These are phyloP conservation scores for Pilasporangium apinafurcum DNA, from an alignment of 352 stramenopile species.

Conservation along the genomic window DNA sequence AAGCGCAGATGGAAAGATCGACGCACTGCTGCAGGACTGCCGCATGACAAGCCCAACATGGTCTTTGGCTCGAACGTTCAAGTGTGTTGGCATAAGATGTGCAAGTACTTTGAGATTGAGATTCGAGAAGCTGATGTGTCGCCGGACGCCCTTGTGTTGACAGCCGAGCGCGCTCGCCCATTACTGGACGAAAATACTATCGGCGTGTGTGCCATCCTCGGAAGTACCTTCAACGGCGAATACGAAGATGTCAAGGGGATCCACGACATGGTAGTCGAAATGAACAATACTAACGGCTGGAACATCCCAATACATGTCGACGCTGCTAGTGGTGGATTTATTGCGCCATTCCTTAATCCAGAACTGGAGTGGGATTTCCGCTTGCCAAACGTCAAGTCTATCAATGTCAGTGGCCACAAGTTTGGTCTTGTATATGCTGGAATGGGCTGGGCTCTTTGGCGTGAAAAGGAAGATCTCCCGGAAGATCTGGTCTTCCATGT, in stretches of 20 bases:
- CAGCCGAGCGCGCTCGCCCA: constrained; percentile 58
- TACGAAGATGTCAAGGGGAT: constrained; percentile 91
- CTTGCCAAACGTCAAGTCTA: constrained; percentile 88
- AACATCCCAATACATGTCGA: constrained; percentile 88
- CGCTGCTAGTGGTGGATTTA: constrained; percentile 88
- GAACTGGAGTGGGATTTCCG: constrained; percentile 89
- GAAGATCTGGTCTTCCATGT: constrained; percentile 89
- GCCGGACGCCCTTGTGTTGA: constrained; percentile 80
- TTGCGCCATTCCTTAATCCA: constrained; percentile 87
- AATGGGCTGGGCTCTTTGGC: constrained; percentile 91
- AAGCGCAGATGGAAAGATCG: constrained; percentile 90
- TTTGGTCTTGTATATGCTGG: constrained; percentile 92
- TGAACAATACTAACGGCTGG: constrained; percentile 86
- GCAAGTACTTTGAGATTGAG: constrained; percentile 93
- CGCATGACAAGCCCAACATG: constrained; percentile 88
- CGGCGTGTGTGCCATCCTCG: constrained; percentile 86
- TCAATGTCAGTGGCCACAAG: constrained; percentile 93
- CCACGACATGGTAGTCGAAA: constrained; percentile 76
- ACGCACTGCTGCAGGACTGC: constrained; percentile 63
- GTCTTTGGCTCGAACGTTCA: constrained; percentile 91
- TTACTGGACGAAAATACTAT: constrained; percentile 92
- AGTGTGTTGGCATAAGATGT: constrained; percentile 94
- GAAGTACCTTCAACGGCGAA: constrained; percentile 91
- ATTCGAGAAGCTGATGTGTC: constrained; percentile 85
- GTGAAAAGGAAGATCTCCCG: constrained; percentile 70